Base-by-base conservation (phyloP, 257 asterid species). In the Anisodus acutangulus region DNA sequence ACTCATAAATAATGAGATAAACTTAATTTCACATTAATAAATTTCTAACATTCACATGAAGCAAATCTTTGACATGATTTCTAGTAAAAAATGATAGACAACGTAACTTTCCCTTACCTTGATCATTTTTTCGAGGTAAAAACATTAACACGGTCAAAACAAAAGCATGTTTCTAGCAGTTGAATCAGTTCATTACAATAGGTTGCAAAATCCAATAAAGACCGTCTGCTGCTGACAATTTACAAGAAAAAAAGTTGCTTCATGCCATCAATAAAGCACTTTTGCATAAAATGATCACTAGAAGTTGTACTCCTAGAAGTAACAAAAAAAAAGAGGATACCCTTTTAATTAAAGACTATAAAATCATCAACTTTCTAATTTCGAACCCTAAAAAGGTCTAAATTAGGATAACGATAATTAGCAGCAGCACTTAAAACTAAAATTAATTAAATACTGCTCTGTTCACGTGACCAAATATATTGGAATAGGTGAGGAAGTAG, bases 401-500 rank as follows among this genome's bases (percentile, higher is more conserved):
- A 51, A 76, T 76, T 76, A 76, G 47, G 47, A 76, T 51, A 76
- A 74, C 19, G 41, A 76, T 49, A 74, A 76, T 76, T 51, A 76
- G 17, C 3, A 47, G 8, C 6, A 76, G 58, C 37, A 51, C 63
- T 76, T 76, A 12, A 51, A 5, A 63, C 9, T 72, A 51, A 51
- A 5, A 31, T 31, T 31, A 49, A 76, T 62, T 62, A 62, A 62
- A 62, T 76, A 74, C 13, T 3, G 45, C 47, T 74, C 62, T 76
- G 22, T 76, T 76, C 76, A 95, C n/a, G 97, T 93, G 89, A 95
- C 98, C 92, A 95, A 85, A 83, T 95, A 95, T 76, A 95, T 92
- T 7, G 98, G 98, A 89, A 90, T 83, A 26, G 35, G 35, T 31
- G 35, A 31, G 35, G 35, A 31, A 31, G 35, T 31, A 31, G 35